Evolutionary conservation across 768 basidiomycete genomes (phyloP).

Genomic region (Inosperma sp.): DNA sequence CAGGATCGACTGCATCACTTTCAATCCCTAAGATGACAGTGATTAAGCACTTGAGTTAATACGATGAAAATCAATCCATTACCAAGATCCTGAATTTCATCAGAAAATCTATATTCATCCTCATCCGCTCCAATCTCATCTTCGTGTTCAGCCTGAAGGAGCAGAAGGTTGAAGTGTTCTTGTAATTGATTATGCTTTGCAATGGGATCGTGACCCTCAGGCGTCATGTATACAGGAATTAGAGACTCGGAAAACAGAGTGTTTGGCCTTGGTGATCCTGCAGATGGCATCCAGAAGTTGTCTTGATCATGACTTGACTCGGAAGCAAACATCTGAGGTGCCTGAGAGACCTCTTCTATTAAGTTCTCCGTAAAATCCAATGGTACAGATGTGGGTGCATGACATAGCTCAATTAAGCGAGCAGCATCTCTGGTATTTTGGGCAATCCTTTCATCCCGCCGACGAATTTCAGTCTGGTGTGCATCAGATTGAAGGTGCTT

Average conservation of each 20-base stretch:
- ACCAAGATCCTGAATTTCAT: not conserved
- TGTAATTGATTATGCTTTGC: not conserved
- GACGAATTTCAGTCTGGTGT: not conserved
- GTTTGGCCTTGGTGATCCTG: no score
- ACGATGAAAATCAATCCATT: not conserved
- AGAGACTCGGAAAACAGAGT: not conserved
- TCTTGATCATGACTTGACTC: no score
- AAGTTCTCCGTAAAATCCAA: no score
- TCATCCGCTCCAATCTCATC: not conserved
- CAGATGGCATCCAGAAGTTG: no score
- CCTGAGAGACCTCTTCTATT: no score
- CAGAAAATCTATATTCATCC: not conserved
- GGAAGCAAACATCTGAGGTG: no score
- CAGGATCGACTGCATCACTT: not conserved
- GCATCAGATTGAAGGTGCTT: not conserved
- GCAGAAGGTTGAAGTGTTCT: not conserved
- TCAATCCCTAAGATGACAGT: not conserved
- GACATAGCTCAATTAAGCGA: not conserved
- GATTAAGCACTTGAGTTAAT: not conserved
- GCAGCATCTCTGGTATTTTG: not conserved
- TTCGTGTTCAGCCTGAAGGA: slow-evolving; percentile 3
- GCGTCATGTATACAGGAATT: not conserved
- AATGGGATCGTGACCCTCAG: not conserved
- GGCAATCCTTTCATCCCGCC: no score
- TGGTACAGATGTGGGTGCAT: not conserved